Evolutionary conservation across 345 rosid genomes (phyloP).

Genomic region (Linum usitatissimum): DNA sequence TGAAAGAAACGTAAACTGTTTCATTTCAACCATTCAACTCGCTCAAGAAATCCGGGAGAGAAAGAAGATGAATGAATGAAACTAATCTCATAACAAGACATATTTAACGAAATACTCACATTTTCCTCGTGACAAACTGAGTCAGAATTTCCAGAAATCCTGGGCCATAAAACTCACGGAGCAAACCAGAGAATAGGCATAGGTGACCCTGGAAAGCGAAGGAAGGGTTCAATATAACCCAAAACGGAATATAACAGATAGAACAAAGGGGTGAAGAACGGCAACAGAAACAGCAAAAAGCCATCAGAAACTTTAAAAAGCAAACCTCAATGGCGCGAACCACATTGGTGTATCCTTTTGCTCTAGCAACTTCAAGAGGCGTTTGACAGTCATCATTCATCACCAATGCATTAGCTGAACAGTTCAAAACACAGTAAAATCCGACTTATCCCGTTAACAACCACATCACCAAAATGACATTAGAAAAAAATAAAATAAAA

Average conservation of each 20-base stretch:
- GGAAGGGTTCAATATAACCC: not conserved
- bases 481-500: not conserved
- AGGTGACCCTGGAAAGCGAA: constrained; percentile 44
- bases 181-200: constrained; percentile 85
- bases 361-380: constrained; percentile 83
- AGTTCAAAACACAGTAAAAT: constrained; percentile 4
- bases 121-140: constrained; percentile 72
- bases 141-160: constrained; percentile 74
- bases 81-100: constrained; percentile 5
- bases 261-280: not conserved
- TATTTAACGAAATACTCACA: constrained; percentile 40
- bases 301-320: not conserved
- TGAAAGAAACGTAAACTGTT: not conserved
- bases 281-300: not conserved
- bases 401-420: constrained; percentile 68
- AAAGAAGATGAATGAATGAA: constrained; percentile 1
- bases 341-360: constrained; percentile 54
- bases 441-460: not conserved
- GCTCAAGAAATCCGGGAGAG: constrained; percentile 1
- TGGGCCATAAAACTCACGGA: constrained; percentile 85
- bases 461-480: not conserved
- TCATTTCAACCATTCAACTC: not conserved
- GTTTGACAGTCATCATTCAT: constrained; percentile 87
- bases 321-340: constrained; percentile 85
- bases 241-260: not conserved